Base-by-base conservation (phyloP, 306 rosid genomes). In the Argentina anserina region DNA sequence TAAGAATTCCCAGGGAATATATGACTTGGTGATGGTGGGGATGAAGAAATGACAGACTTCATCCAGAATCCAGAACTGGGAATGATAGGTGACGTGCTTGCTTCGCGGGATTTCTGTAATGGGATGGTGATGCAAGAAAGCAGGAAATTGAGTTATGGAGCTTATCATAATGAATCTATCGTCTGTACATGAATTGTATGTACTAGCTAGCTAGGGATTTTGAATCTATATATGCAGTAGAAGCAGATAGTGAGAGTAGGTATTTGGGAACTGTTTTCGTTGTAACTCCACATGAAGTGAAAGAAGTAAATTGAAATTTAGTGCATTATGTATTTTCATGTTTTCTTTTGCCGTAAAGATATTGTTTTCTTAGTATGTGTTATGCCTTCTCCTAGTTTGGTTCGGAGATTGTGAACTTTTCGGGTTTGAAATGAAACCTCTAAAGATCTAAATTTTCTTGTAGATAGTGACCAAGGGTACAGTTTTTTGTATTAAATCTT, bases 11-110 rank as follows among this genome's bases (percentile, higher is more conserved):
- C 70, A 70, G 21, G 75, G 71, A 0, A 26, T 70, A 2, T 83
- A 75, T 60, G 83, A 85, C 76, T 84, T 87, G 10, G 80, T 80
- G 41, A 69, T 83, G 79, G 87, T 84, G 12, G 96, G 0, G 86
- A 83, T 45, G 83, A 76, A 50, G 84, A 81, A 53, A 86, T 85
- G 88, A 17, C 50, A 0, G 73, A 6, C 14, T 81, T 89, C 17
- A 55, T 86, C 68, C 91, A 89, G 65, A 75, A 83, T 72, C 75
- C 69, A 2, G 84, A 81, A 46, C 84, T 87, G 28, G 90, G 95
- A 4, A 15, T 81, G 56, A 55, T 81, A 10, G 88, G 95, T 1
- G 87, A 87, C 25, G 80, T 83, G 88, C 70, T 87, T 25, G 81
- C 87, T 1, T 85, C 90, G 0, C 15, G 75, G 0, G 88, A 89